phyloP scores from a whole-genome alignment of 2,329 filamentous ascomycete genomes.

The Dactylellina sp. region DNA sequence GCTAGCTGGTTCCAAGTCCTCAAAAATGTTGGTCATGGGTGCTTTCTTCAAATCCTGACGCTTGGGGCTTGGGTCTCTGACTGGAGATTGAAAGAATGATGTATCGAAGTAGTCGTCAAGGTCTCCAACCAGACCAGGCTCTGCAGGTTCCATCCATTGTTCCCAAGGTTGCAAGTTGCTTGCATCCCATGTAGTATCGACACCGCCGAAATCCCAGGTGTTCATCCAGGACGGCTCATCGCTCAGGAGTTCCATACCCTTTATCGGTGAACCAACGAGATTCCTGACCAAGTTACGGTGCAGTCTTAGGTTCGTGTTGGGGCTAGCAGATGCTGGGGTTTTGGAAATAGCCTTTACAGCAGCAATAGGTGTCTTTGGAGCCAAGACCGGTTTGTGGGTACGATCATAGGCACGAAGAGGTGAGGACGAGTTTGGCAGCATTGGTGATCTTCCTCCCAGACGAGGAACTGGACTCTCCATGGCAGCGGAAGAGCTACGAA shows the following conservation, averaged over 20 bases:
- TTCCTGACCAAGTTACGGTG: constrained; percentile 85
- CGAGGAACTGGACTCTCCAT: constrained; percentile 82
- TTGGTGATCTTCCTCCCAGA: constrained; percentile 47
- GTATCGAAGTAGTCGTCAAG: constrained; percentile 55
- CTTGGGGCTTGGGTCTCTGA: constrained; percentile 52
- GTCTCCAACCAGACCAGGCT: constrained; percentile 47
- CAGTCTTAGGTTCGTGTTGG: constrained; percentile 89
- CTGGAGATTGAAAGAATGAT: constrained; percentile 54
- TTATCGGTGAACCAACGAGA: constrained; percentile 81
- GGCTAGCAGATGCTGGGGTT: constrained; percentile 82
- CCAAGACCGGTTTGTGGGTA: constrained; percentile 70
- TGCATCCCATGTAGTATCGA: constrained; percentile 34
- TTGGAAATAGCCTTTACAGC: constrained; percentile 67
- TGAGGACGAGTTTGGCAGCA: constrained; percentile 71
- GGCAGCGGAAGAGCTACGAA: constrained; percentile 80
- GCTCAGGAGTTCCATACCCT: constrained; percentile 60
- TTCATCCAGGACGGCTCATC: constrained; percentile 56
- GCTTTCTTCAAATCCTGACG: constrained; percentile 41
- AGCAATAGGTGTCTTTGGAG: constrained; percentile 80
- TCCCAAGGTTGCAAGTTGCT: constrained; percentile 48
- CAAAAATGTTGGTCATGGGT: constrained; percentile 45
- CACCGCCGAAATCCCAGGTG: constrained; percentile 47
- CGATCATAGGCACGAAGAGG: constrained; percentile 72
- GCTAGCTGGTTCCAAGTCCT: constrained; percentile 52
- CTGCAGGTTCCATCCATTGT: constrained; percentile 50